A percentile compares a stretch with the other conserved stretches of the same genome.
Conservation (phyloP, 352 stramenopile genomes). For the Phytophthora hybrid region DNA sequence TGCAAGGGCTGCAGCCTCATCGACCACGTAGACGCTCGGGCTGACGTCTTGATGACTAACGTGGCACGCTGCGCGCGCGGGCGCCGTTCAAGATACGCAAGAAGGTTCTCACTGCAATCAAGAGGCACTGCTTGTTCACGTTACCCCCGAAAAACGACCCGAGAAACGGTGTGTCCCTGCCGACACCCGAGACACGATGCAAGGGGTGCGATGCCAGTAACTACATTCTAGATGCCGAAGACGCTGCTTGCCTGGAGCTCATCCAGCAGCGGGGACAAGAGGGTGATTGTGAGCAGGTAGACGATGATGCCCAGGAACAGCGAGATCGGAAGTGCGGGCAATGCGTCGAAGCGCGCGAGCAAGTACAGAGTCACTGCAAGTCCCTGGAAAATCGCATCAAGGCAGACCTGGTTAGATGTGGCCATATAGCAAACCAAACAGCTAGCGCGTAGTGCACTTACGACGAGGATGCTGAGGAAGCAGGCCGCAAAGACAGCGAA, state of each 20-base stretch:
- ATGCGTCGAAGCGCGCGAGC: conserved; percentile 92
- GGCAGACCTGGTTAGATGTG: conserved; percentile 6
- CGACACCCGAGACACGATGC: conserved; percentile 1
- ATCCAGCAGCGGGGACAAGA: conserved; percentile 49
- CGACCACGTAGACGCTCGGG: not conserved
- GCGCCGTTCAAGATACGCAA: conserved; percentile 1
- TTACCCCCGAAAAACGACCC: conserved; percentile 24
- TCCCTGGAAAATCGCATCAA: conserved; percentile 44
- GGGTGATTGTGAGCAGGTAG: conserved; percentile 50
- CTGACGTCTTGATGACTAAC: conserved; percentile 27
- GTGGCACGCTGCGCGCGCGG: not conserved
- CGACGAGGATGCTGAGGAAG: conserved; percentile 92
- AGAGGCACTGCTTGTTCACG: conserved; percentile 14
- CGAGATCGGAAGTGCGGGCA: conserved; percentile 96
- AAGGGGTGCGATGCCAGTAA: not conserved
- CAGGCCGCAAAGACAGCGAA: conserved; percentile 93
- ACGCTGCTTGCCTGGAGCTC: conserved; percentile 33
- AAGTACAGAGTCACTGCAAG: conserved; percentile 94
- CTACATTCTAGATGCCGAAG: conserved; percentile 28
- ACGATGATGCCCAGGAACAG: conserved; percentile 88
- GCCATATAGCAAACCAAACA: not conserved
- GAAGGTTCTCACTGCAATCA: conserved; percentile 22
- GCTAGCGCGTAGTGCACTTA: conserved; percentile 41
- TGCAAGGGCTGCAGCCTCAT: not conserved
- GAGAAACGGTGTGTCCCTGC: conserved; percentile 19